Base-by-base conservation (phyloP, 331 rosid genomes). In the Malus hybrid region DNA sequence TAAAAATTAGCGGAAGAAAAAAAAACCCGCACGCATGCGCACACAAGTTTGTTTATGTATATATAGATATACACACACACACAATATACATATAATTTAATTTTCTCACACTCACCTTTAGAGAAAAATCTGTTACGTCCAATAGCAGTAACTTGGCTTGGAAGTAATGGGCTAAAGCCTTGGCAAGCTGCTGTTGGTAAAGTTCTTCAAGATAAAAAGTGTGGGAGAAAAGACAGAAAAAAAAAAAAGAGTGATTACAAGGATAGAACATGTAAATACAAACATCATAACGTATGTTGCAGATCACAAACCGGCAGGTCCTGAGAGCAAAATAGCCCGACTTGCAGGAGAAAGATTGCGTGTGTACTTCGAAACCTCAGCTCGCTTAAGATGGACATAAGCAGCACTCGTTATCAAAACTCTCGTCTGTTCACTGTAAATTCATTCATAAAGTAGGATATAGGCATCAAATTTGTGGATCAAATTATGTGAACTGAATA, bases 111-210 rank as follows among this genome's bases (percentile, higher is more conserved):
- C 79, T 62, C 26, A 88, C 98, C 91, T 92, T 95, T 70, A 95
- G 75, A 46, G 94, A 89, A 80, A 95, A 95, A 68, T 90, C 94
- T 1, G 97, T 90, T 28, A 90, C 78, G 87, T 95, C 99, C 61
- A 95, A 83, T 69, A 92, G 88, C 84, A 95, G 90, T 73, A 95
- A 83, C 82, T 90, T 95, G n/a, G 97, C 99, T 72, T 90, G 94
- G 71, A 89, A 95, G 85, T 83, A 90, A 89, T 95, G 99, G 33
- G 99, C 86, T 77, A 95, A 90, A 83, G 99, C 99, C 89, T 88
- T 95, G 70, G 98, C 98, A 79, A 95, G 96, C 90, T 92, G 81
- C 84, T 95, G 99, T 36, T 92, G 98, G 82, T 95, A 95, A 72
- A 84, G 93, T 78, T 95, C 99, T 95, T 66, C 67, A 84, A 77